Conservation (phyloP, 768 basidiomycete species). For the Russula sp. region DNA sequence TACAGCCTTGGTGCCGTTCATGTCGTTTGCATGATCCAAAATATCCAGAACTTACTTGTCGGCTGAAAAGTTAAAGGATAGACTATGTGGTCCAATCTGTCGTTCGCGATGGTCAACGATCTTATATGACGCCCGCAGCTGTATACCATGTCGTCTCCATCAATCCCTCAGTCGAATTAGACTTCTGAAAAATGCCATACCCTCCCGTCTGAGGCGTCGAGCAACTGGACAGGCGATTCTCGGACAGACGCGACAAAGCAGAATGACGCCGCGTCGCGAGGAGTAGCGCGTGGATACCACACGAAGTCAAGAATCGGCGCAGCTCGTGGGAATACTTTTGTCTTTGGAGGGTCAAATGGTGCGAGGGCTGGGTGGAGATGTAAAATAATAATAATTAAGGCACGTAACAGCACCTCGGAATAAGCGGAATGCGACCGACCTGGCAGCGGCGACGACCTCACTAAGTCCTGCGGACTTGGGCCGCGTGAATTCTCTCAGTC, state of each 20-base stretch:
- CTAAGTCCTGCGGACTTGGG: conserved; percentile 3
- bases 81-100: conserved; percentile 75
- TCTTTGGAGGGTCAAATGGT: conserved; percentile 7
- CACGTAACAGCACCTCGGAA: not conserved
- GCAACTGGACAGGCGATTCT: conserved; percentile 76
- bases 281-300: conserved; percentile 80
- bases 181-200: conserved; percentile 36
- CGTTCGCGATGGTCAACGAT: conserved; percentile 95
- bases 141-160: not conserved
- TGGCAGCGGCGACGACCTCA: conserved; percentile 1
- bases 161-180: not conserved
- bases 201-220: conserved; percentile 72
- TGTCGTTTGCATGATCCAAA: not conserved
- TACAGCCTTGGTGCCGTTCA: conserved; percentile 50
- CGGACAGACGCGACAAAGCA: conserved; percentile 82
- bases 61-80: conserved; percentile 67
- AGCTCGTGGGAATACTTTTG: conserved; percentile 39
- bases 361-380: not conserved
- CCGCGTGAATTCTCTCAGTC: not conserved
- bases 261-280: conserved; percentile 50
- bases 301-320: conserved; percentile 68
- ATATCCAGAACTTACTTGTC: conserved; percentile 43
- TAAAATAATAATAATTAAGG: not conserved
- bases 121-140: conserved; percentile 87
- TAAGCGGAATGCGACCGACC: not conserved